Evolutionary conservation across 2,329 filamentous ascomycete genomes (phyloP).

Genomic region (Xylariaceae sp.): DNA sequence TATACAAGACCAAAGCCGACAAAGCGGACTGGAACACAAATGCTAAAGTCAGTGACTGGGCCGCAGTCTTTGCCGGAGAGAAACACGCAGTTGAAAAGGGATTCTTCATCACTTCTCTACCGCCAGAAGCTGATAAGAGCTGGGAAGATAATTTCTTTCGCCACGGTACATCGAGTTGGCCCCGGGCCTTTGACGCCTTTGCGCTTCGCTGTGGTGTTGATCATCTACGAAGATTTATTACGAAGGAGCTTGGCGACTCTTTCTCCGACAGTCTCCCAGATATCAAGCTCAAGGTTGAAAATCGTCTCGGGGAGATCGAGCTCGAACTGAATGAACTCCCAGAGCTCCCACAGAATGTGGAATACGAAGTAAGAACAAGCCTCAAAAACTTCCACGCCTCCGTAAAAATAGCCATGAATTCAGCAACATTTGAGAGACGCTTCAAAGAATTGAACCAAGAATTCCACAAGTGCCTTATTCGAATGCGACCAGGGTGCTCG

Average conservation of each 20-base stretch:
- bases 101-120: conserved; percentile 70
- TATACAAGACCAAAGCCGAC: conserved; percentile 82
- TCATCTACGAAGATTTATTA: conserved; percentile 48
- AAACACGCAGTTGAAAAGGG: conserved; percentile 62
- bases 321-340: conserved; percentile 54
- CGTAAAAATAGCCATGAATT: conserved; percentile 49
- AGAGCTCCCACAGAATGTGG: conserved; percentile 61
- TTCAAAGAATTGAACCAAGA: conserved; percentile 18
- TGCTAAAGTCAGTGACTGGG: conserved; percentile 44
- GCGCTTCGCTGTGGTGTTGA: conserved; percentile 46
- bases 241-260: conserved; percentile 45
- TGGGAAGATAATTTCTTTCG: conserved; percentile 41
- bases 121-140: conserved; percentile 43
- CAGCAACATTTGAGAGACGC: conserved; percentile 32
- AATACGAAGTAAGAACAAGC: conserved; percentile 55
- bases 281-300: conserved; percentile 47
- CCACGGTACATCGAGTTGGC: conserved; percentile 36
- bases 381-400: conserved; percentile 32
- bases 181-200: conserved; percentile 40
- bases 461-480: conserved; percentile 18
- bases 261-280: conserved; percentile 50
- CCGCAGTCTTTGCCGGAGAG: conserved; percentile 55
- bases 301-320: conserved; percentile 47
- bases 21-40: conserved; percentile 48
- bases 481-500: conserved; percentile 19